phyloP scores from a whole-genome alignment of 2,329 filamentous ascomycete species.

The Fusarium piperis region DNA sequence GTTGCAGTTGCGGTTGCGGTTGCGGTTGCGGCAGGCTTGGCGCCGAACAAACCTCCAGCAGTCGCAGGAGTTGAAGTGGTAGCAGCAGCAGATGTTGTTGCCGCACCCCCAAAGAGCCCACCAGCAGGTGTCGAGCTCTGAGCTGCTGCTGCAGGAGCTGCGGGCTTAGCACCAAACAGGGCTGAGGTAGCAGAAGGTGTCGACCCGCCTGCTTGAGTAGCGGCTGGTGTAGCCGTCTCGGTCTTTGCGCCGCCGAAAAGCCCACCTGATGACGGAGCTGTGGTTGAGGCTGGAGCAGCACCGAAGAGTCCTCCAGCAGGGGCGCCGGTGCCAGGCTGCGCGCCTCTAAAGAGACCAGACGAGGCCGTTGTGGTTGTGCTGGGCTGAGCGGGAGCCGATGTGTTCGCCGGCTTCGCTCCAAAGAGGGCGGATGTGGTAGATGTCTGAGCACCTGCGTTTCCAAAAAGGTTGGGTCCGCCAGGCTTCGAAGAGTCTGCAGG shows the following conservation, averaged over 20 bases:
- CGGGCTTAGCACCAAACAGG: slow-evolving; percentile 55
- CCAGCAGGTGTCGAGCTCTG: slow-evolving; percentile 49
- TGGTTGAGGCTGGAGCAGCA: slow-evolving; percentile 42
- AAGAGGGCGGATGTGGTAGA: slow-evolving; percentile 44
- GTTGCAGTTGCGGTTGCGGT: slow-evolving; percentile 36
- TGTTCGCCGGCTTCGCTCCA: slow-evolving; percentile 41
- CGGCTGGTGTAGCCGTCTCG: slow-evolving; percentile 34
- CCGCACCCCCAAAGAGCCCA: slow-evolving; percentile 48
- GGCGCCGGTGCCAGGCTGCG: slow-evolving; percentile 45
- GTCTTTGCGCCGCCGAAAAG: slow-evolving; percentile 37
- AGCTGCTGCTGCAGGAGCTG: slow-evolving; percentile 45
- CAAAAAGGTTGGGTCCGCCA: slow-evolving; percentile 36
- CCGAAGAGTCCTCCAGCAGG: slow-evolving; percentile 48
- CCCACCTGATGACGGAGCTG: slow-evolving; percentile 37
- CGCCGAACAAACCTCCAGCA: slow-evolving; percentile 47
- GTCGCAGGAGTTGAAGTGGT: slow-evolving; percentile 43
- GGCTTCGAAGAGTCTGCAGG: slow-evolving; percentile 51
- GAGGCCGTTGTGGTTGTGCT: slow-evolving; percentile 29
- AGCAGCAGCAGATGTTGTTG: slow-evolving; percentile 43
- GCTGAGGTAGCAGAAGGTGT: slow-evolving; percentile 33
- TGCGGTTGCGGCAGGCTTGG: slow-evolving; percentile 44
- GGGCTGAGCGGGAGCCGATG: slow-evolving; percentile 29
- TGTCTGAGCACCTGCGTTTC: slow-evolving; percentile 32
- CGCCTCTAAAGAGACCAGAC: slow-evolving; percentile 47
- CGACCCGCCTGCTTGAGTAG: slow-evolving; percentile 34